Evolutionary conservation across 2,329 filamentous ascomycete genomes (phyloP), one percentile per base, ranked within the genome.

Genomic region (Colletotrichum sp.): DNA sequence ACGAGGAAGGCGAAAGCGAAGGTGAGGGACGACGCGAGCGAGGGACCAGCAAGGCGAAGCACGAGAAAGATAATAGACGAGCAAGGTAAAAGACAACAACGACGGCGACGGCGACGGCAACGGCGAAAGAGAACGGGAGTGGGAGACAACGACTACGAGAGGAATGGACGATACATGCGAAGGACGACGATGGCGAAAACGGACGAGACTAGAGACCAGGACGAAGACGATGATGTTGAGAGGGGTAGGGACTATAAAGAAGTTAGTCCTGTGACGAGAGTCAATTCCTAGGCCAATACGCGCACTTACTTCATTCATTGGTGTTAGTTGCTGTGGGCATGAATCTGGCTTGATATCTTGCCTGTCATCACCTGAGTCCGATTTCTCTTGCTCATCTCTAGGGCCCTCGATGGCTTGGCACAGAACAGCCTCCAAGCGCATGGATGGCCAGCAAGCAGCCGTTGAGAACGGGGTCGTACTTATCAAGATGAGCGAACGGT

Each of bases 241-340:
- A 12, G 39, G 0, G 39, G 18, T 7, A 48, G 3, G 39, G 18
- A 12, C 18, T 12, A 12, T 21, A n/a, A 48, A 1, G 2, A 12
- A 43, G 39, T 48, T 12, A 4, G 9, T 48, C 18, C 0, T 43
- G 18, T 0, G 0, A 43, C 0, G 39, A 0, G 5, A 12, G 39
- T 43, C 39, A 43, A 43, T 6, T 12, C 18, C 9, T 0, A 43
- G 39, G 39, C 0, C 18, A 0, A 43, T 12, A n/a, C 39, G 18
- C 36, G 39, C 39, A 43, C 39, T 43, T n/a, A n/a, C 18, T 43
- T 43, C 4, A n/a, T n/a, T 43, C 9, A 43, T 43, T 43, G 0
- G 39, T n/a, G 9, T 0, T 0, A 43, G 18, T n/a, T 43, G 18
- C 18, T 12, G 18, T 43, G 0, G 18, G 3, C 0, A n/a, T n/a